Percentiles rank a stretch among this genome's conserved stretches.
Conservation (phyloP, 495 filamentous ascomycete species). For the Penicillium canariense region DNA sequence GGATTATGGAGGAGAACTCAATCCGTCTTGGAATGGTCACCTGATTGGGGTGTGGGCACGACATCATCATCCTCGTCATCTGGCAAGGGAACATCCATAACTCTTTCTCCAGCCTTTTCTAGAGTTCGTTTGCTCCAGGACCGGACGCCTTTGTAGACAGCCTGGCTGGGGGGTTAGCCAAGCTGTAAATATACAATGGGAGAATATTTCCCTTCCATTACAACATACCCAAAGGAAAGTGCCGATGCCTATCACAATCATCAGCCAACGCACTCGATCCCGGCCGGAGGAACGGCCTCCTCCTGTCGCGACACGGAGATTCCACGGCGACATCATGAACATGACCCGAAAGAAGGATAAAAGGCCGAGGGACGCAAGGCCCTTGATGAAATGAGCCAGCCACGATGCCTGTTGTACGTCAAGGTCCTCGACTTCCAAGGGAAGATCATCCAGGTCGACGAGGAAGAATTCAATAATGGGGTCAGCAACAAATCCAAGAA, state of each 20-base stretch:
- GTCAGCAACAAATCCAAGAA: constrained; percentile 88
- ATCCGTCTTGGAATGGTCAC: constrained; percentile 24
- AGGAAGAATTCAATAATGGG: constrained; percentile 87
- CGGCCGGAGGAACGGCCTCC: constrained; percentile 60
- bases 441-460: constrained; percentile 61
- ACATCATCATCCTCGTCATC: constrained; percentile 66
- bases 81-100: constrained; percentile 79
- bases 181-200: neutral
- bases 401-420: constrained; percentile 51
- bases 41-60: neutral
- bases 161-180: constrained; percentile 47
- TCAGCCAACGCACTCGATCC: constrained; percentile 70
- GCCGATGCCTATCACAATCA: constrained; percentile 74
- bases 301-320: constrained; percentile 6
- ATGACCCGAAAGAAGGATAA: constrained; percentile 82
- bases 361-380: constrained; percentile 77
- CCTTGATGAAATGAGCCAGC: constrained; percentile 83
- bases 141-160: constrained; percentile 75
- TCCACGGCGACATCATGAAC: constrained; percentile 64
- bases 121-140: constrained; percentile 65
- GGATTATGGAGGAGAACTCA: constrained; percentile 1
- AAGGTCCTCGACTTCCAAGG: constrained; percentile 19
- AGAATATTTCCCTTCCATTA: neutral
- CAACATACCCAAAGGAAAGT: constrained; percentile 77
- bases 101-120: constrained; percentile 70